phyloP scores from a whole-genome alignment of 2,329 filamentous ascomycete genomes.

The Mycosphaerella arachidis region DNA sequence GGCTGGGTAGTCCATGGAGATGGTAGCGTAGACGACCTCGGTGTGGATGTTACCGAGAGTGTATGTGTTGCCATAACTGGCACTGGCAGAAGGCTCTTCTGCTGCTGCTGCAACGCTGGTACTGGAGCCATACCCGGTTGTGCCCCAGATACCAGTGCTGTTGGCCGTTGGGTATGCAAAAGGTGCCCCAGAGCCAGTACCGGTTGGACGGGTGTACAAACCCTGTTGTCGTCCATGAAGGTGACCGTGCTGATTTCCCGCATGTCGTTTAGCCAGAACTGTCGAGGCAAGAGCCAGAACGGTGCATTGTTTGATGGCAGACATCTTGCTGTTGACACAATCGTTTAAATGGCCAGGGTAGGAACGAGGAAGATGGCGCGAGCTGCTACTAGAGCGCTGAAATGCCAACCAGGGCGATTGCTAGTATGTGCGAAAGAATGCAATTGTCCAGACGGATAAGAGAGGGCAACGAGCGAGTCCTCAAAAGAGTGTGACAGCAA shows the following conservation, averaged over 20 bases:
- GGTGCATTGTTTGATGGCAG: conserved; percentile 36
- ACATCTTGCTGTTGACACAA: conserved; percentile 29
- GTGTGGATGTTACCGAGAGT: conserved; percentile 2
- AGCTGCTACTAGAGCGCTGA: conserved; percentile 40
- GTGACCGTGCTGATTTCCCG: conserved; percentile 27
- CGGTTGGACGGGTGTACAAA: conserved; percentile 11
- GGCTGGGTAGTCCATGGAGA: conserved; percentile 7
- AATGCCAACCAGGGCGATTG: conserved; percentile 43
- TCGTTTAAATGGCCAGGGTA: conserved; percentile 12
- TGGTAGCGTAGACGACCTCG: conserved; percentile 21
- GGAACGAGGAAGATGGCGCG: conserved; percentile 12
- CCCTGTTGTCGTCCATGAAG: conserved; percentile 25
- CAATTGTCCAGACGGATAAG: conserved; percentile 35
- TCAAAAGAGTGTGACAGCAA: conserved; percentile 28
- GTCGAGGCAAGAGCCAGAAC: conserved; percentile 42
- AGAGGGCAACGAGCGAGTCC: conserved; percentile 42
- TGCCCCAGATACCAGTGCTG: conserved; percentile 25
- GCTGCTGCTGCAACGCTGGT: not conserved
- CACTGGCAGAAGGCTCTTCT: not conserved
- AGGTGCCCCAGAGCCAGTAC: conserved; percentile 23
- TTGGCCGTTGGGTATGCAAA: conserved; percentile 29
- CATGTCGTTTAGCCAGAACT: conserved; percentile 30
- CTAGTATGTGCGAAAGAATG: conserved; percentile 28
- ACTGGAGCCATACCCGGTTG: conserved; percentile 15
- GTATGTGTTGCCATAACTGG: conserved; percentile 8